Percentiles rank a stretch among this genome's conserved stretches.
Evolutionary conservation across 208 protist species (phyloP).

Genomic region (Balamuthia mandrillaris): DNA sequence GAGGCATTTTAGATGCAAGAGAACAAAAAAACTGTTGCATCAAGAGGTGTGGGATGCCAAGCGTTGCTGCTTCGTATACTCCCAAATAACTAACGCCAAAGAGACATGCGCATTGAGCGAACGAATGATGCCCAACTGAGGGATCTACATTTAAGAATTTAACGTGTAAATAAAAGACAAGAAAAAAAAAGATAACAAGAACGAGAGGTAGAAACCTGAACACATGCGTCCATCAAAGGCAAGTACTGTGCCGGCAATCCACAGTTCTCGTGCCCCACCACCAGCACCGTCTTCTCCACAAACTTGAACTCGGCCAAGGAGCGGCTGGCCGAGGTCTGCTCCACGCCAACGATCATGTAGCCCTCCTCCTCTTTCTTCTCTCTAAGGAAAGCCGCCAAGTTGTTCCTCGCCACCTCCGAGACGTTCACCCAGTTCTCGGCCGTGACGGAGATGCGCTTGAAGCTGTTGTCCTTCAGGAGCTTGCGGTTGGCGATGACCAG

Average conservation of each 20-base stretch:
- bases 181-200: neutral
- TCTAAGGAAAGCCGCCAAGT: neutral
- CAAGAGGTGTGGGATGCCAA: neutral
- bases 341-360: constrained; percentile 16
- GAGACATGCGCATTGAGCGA: constrained; percentile 31
- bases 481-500: constrained; percentile 35
- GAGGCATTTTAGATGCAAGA: neutral
- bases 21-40: neutral
- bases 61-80: constrained; percentile 19
- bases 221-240: neutral
- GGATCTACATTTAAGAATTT: constrained; percentile 12
- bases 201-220: neutral
- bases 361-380: constrained; percentile 24
- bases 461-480: constrained; percentile 37
- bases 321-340: constrained; percentile 22
- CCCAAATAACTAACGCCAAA: constrained; percentile 7
- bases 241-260: neutral
- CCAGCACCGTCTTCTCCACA: constrained; percentile 8
- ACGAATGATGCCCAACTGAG: constrained; percentile 29
- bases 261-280: constrained; percentile 24
- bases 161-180: neutral
- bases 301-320: neutral
- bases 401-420: neutral
- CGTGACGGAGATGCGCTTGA: constrained; percentile 3
- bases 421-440: constrained; percentile 35